Evolutionary conservation across 2,329 filamentous ascomycete genomes (phyloP).

Genomic region (Atkinsonella texensis): DNA sequence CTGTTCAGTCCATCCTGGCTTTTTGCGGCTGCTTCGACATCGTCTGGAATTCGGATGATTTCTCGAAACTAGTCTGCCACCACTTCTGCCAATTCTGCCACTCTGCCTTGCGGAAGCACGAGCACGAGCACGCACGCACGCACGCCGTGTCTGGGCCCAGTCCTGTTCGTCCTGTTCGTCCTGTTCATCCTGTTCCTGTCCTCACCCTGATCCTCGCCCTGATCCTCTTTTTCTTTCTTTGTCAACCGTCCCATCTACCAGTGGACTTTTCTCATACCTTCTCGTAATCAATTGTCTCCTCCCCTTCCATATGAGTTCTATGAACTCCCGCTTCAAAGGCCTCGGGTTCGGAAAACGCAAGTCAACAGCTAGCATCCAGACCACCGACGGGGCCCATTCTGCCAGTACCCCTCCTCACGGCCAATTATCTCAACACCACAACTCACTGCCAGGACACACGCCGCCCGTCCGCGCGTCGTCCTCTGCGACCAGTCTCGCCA

Average conservation of each 20-base stretch:
- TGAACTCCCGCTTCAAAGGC: conserved; percentile 69
- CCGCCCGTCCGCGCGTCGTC: conserved; percentile 27
- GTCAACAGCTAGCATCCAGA: conserved; percentile 50
- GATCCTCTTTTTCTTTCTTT: conserved; percentile 1
- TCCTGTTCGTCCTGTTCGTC: too few relatives aligned
- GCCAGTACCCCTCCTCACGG: conserved; percentile 25
- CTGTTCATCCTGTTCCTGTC: neutral
- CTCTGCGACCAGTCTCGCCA: conserved; percentile 38
- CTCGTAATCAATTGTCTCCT: conserved; percentile 3
- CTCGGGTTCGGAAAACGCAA: conserved; percentile 74
- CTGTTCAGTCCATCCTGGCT: too few relatives aligned
- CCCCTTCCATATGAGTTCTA: conserved; percentile 53
- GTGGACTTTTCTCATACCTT: neutral
- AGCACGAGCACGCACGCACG: neutral
- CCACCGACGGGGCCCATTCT: conserved; percentile 28
- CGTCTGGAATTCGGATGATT: too few relatives aligned
- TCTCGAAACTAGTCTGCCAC: too few relatives aligned
- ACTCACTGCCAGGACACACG: conserved; percentile 22
- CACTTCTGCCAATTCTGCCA: neutral
- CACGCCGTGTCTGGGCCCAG: neutral
- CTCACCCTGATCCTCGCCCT: neutral
- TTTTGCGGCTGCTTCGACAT: too few relatives aligned
- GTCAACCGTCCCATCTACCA: conserved; percentile 8
- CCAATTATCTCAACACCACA: conserved; percentile 36
- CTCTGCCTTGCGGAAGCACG: conserved; percentile 2